Conservation (phyloP, 192 early-diverging fungal species). For the Entrophospora sp. region DNA sequence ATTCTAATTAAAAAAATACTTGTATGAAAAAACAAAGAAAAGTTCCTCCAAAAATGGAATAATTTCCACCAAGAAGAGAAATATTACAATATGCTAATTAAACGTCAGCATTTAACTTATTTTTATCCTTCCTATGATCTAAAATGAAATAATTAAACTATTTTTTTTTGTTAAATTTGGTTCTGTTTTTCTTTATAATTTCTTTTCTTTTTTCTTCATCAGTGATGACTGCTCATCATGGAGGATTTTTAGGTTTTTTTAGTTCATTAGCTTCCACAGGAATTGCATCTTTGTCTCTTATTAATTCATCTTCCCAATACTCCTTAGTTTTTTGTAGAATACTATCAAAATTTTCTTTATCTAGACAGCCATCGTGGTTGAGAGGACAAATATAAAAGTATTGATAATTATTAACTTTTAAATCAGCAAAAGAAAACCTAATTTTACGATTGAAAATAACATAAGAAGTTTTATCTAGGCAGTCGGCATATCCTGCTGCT, state of each 20-base stretch:
- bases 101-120: no score
- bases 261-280: background rate
- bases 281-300: background rate
- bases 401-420: background rate
- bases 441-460: background rate
- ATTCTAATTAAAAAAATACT: no score
- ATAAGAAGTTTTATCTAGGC: background rate
- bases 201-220: background rate
- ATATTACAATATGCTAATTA: no score
- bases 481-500: background rate
- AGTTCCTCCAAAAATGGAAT: no score
- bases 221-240: background rate
- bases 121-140: no score
- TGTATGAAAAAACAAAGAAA: no score
- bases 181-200: no score
- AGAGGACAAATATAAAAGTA: background rate
- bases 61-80: no score
- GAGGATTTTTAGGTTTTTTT: background rate
- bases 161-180: no score
- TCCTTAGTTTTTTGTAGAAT: background rate
- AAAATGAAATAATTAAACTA: no score
- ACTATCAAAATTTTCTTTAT: background rate
- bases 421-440: background rate
- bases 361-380: background rate
- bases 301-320: background rate